phyloP scores from a whole-genome alignment of 2,329 filamentous ascomycete species.

The Epichloe gansuensis region DNA sequence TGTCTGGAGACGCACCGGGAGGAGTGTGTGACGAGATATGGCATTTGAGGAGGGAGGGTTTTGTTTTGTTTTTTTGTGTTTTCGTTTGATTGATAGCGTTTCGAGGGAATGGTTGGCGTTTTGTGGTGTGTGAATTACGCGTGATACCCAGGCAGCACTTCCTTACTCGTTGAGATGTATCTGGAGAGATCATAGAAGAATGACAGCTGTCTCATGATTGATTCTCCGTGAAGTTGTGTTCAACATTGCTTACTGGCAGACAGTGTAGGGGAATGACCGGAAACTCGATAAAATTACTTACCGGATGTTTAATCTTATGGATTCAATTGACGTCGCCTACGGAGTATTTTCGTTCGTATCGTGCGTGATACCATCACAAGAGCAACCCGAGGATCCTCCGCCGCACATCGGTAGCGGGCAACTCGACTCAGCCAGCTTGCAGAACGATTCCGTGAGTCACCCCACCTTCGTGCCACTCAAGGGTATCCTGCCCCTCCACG shows the following conservation, averaged over 20 bases:
- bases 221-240: neutral
- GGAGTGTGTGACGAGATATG: constrained; percentile 57
- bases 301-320: neutral
- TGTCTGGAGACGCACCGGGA: constrained; percentile 62
- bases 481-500: constrained; percentile 19
- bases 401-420: neutral
- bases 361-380: neutral
- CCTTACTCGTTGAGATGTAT: neutral
- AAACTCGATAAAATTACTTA: neutral
- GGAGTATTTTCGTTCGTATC: too few species aligned
- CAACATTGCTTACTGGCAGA: neutral
- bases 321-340: neutral
- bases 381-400: constrained; percentile 16
- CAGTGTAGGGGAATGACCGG: too few species aligned
- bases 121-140: too few species aligned
- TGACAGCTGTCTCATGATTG: too few species aligned
- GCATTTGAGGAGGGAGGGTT: constrained; percentile 21
- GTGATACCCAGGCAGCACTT: constrained; percentile 7
- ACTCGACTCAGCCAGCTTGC: constrained; percentile 3
- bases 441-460: constrained; percentile 19
- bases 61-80: neutral
- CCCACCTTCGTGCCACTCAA: constrained; percentile 18
- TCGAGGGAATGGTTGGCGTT: constrained; percentile 6
- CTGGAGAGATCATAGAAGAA: too few species aligned
- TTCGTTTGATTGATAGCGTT: constrained; percentile 3